These are phyloP conservation scores for Plasmodium inui DNA, from an alignment of 169 alveolate species.

Conservation along the genomic window DNA sequence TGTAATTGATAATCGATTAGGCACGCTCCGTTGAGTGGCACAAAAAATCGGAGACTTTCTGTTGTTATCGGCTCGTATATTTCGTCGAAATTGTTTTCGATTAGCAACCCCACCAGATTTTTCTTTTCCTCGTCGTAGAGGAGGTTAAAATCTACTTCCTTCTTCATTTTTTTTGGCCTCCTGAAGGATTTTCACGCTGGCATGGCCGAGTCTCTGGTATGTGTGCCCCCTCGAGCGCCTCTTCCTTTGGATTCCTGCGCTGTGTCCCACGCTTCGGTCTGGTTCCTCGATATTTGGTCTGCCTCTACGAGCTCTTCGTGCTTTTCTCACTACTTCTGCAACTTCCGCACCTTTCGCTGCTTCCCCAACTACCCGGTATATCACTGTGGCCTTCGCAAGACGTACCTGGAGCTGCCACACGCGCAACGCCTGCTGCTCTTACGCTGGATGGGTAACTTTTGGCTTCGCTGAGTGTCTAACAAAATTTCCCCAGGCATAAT, in stretches of 20 bases:
- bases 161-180: slow-evolving; percentile 33
- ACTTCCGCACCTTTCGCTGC: background rate
- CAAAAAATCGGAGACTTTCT: slow-evolving; percentile 57
- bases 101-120: slow-evolving; percentile 40
- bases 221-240: background rate
- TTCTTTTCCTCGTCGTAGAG: slow-evolving; percentile 62
- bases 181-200: background rate
- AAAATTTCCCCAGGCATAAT: background rate
- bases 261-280: background rate
- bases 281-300: background rate
- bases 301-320: background rate
- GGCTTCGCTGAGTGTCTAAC: background rate
- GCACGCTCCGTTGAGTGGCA: slow-evolving; percentile 53
- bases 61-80: slow-evolving; percentile 65
- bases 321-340: background rate
- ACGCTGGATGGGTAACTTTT: background rate
- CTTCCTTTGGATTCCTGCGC: background rate
- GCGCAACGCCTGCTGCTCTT: background rate
- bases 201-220: background rate
- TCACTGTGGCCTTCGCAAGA: background rate
- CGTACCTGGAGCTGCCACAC: background rate
- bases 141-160: slow-evolving; percentile 44
- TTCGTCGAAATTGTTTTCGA: slow-evolving; percentile 71
- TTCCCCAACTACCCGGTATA: background rate
- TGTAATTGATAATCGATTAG: slow-evolving; percentile 68